Conservation (phyloP, 352 stramenopile genomes). For the Phytophthora rubi region DNA sequence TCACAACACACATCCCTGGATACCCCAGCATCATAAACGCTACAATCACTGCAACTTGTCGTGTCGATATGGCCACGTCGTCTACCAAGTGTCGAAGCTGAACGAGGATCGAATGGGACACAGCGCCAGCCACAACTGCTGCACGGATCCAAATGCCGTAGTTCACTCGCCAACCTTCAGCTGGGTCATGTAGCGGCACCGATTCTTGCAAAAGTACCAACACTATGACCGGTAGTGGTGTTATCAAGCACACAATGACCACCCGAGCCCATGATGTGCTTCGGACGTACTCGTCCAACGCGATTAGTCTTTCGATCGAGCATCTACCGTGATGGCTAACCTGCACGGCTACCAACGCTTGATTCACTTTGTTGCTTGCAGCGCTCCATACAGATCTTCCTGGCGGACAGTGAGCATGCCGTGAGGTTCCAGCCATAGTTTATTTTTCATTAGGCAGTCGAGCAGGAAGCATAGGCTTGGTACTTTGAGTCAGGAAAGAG, state of each 20-base stretch:
- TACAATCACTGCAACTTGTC: constrained; percentile 11
- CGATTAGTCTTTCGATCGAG: constrained; percentile 26
- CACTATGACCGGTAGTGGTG: constrained; percentile 20
- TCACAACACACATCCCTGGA: not conserved
- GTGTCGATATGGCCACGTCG: not conserved
- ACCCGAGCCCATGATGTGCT: constrained; percentile 10
- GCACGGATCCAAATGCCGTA: constrained; percentile 29
- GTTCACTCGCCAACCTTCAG: constrained; percentile 22
- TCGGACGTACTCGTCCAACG: constrained; percentile 25
- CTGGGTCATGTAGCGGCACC: constrained; percentile 27
- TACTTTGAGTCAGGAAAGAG: not conserved
- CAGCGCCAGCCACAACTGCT: not conserved
- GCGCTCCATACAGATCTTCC: not conserved
- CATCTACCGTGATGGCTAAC: constrained; percentile 26
- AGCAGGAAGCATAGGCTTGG: not conserved
- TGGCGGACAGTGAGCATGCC: too few species aligned
- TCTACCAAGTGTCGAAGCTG: constrained; percentile 20
- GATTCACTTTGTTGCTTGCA: not conserved
- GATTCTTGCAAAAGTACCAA: constrained; percentile 23
- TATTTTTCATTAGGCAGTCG: not conserved
- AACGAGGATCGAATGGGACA: not conserved
- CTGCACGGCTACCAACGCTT: constrained; percentile 11
- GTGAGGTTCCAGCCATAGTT: not conserved
- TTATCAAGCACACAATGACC: constrained; percentile 17
- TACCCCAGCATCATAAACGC: not conserved